Evolutionary conservation across 202 grass and related monocot species (phyloP), one percentile per base, ranked within the genome.

Genomic region (Schoenoplectus tabernaemontani): DNA sequence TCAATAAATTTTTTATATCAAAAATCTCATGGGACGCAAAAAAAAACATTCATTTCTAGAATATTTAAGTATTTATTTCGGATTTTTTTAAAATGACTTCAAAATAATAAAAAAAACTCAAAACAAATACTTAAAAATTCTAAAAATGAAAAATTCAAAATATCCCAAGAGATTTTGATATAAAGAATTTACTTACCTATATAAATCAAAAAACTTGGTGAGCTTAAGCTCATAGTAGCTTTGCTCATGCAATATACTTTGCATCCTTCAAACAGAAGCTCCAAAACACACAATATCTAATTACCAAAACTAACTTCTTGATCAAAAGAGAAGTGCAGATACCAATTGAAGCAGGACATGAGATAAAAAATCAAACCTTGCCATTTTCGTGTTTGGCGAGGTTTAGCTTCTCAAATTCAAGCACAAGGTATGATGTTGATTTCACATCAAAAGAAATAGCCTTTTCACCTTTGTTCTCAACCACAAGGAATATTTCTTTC

Each of bases 391-490:
- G 73, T 41, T 88, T 91, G 17, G 71, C 1, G 42, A 90, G 34
- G n/a, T 24, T 2, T 57, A 59, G 16, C 36, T 28, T 46, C 20
- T 26, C 77, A 9, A 50, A 17, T 70, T 83, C 37, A 62, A 89
- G 68, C 75, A 50, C 1, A 54, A 84, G 50, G 83, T 43, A 70
- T 57, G 81, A 59, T 20, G 74, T 60, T 64, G 69, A 59, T 87
- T 81, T 78, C 64, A 93, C 17, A 39, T 66, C 34, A 36, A 93
- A 59, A 0, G 46, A 46, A 44, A 97, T 63, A 32, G 26, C 59
- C 76, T 86, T 83, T 72, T 89, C 56, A 8, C 85, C 87, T 44
- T 73, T 69, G 84, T 93, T 93, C 62, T 24, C 13, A 48, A 97
- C 74, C 79, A 91, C 1, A 78, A 97, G 51, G 71, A 57, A 83